These are phyloP conservation scores for Colletotrichum eremochloae DNA, from an alignment of 2,329 filamentous ascomycete species.

Conservation along the genomic window DNA sequence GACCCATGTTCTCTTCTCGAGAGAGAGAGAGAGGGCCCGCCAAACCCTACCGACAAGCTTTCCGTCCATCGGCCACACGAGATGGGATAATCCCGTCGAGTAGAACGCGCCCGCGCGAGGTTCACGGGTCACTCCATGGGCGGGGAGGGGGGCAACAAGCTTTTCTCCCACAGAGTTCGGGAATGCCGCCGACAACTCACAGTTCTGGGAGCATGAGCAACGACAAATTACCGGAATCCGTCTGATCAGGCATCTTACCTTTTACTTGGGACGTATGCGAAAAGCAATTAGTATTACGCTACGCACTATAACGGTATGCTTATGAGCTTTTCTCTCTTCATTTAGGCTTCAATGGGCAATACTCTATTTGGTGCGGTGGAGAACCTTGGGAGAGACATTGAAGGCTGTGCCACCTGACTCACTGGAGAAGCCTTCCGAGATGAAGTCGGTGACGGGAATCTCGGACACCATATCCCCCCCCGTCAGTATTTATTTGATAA, in stretches of 20 bases:
- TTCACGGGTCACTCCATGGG: constrained; percentile 5
- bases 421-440: neutral
- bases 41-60: neutral
- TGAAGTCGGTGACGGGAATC: neutral
- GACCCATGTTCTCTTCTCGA: neutral
- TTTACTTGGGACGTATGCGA: constrained; percentile 19
- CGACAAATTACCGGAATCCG: neutral
- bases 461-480: neutral
- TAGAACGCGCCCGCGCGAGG: neutral
- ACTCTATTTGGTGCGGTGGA: constrained; percentile 25
- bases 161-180: constrained; percentile 6
- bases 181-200: constrained; percentile 2
- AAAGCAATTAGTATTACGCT: neutral
- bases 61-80: neutral
- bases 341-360: constrained; percentile 8
- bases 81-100: constrained; percentile 18
- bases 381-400: constrained; percentile 5
- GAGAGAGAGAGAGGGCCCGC: neutral
- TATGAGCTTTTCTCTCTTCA: neutral
- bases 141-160: constrained; percentile 17
- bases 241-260: constrained; percentile 36
- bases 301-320: neutral
- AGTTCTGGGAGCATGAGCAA: constrained; percentile 4
- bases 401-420: neutral
- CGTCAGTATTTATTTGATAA: neutral